Conservation (phyloP, 495 filamentous ascomycete genomes). For the Filosporella fistucella region DNA sequence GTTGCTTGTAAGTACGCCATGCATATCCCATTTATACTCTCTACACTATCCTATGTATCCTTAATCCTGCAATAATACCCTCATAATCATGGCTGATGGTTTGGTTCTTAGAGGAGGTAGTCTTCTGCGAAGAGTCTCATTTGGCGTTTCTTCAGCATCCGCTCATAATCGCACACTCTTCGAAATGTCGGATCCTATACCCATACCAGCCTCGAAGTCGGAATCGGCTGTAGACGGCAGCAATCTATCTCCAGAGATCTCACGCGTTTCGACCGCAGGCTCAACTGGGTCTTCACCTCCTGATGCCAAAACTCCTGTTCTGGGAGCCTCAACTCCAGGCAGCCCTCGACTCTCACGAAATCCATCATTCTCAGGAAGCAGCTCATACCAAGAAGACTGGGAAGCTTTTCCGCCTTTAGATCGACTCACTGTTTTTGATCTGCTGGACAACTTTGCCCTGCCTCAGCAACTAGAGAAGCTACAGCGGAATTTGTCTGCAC, state of each 20-base stretch:
- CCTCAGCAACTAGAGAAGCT: constrained; percentile 85
- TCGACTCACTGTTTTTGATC: constrained; percentile 83
- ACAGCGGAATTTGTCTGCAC: constrained; percentile 70
- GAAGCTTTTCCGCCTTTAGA: constrained; percentile 84
- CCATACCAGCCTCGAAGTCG: constrained; percentile 21
- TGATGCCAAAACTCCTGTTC: constrained; percentile 39
- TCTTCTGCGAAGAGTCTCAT: constrained; percentile 33
- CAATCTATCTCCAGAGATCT: constrained; percentile 18
- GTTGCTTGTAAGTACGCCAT: neutral
- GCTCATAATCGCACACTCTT: constrained; percentile 30
- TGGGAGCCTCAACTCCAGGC: constrained; percentile 38
- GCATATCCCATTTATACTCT: neutral
- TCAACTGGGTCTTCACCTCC: constrained; percentile 33
- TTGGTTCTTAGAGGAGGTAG: constrained; percentile 33
- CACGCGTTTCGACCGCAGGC: constrained; percentile 23
- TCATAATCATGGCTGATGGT: constrained; percentile 32
- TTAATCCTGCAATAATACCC: neutral
- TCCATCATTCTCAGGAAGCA: constrained; percentile 71
- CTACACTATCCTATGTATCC: neutral
- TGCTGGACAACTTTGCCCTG: constrained; percentile 90
- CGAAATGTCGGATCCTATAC: constrained; percentile 43
- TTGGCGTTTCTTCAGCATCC: constrained; percentile 28
- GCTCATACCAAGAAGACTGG: constrained; percentile 84
- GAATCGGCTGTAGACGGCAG: constrained; percentile 10
- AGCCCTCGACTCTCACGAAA: constrained; percentile 61